Evolutionary conservation across 129 eudicot genomes (phyloP), one percentile per base, ranked within the genome.

Genomic region (Ambrosia artemisiifolia): DNA sequence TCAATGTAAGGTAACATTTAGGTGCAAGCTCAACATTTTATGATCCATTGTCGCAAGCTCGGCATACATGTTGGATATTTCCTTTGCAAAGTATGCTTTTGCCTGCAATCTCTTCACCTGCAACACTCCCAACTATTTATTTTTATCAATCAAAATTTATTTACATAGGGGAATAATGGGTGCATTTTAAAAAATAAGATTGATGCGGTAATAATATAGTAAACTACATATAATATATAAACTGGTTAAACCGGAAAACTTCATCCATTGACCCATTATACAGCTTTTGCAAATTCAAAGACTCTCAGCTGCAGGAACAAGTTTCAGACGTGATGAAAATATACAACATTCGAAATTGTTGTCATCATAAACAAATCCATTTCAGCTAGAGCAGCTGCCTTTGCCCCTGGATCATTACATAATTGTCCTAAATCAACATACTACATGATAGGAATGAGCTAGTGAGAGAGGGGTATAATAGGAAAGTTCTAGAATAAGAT

Each of bases 71-170:
- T 84, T 88, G 6, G 92, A 66, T 77, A 93, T 93, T 67, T 80
- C 96, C 79, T 84, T 85, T 30, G 82, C 86, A 53, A 85, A 93
- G 73, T 93, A 93, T 4, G 74, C 87, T 78, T 93, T 89, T n/a
- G 96, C 98, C 78, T 93, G 96, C 28, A 95, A 91, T 79, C 98
- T 87, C 85, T 93, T 93, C 57, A 93, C 75, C 98, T 93, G 87
- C n/a, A 40, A 62, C 30, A 40, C 47, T 8, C 12, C 60, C 11
- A 2, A 11, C 64, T 34, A 3, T 17, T 40, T 36, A 36, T 5
- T 36, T 36, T 5, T 8, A 6, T 36, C 43, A 59, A 59, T 59
- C 42, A 59, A 59, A 59, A 24, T 12, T 1, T 30, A 11, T 28
- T 59, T 56, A 8, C 4, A 32, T 11, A 16, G 1, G 11, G 6